Evolutionary conservation across 768 basidiomycete genomes (phyloP).

Genomic region (Leccinum longicurvipes): DNA sequence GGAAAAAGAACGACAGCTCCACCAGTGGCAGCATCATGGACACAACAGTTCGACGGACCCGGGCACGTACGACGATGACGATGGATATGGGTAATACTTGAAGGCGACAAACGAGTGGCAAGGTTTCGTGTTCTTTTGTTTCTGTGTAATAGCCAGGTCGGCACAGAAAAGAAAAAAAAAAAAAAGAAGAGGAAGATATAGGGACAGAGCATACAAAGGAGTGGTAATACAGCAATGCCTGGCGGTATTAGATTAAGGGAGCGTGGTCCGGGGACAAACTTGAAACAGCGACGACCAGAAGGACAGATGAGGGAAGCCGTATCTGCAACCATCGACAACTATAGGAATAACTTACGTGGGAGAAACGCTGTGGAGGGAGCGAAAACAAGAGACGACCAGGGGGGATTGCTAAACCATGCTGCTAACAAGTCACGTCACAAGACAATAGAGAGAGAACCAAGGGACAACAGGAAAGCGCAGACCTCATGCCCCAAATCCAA

Average conservation of each 20-base stretch:
- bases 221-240: conserved; percentile 26
- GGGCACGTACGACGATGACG: neutral
- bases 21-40: neutral
- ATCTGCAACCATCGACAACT: conserved; percentile 15
- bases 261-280: neutral
- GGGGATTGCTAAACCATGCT: conserved; percentile 12
- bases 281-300: conserved; percentile 3
- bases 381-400: neutral
- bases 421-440: conserved; percentile 10
- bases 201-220: conserved; percentile 16
- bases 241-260: conserved; percentile 10
- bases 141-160: conserved; percentile 13
- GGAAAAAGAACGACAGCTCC: neutral
- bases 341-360: conserved; percentile 7
- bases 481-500: conserved; percentile 16
- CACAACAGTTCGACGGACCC: neutral
- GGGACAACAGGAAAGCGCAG: conserved; percentile 10
- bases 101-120: conserved; percentile 5
- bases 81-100: neutral
- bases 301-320: neutral
- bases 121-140: conserved; percentile 3
- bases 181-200: neutral
- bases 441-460: conserved; percentile 11
- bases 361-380: neutral
- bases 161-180: neutral